Conservation (phyloP, 2,329 filamentous ascomycete genomes). For the Trichoderma afroharzianum region DNA sequence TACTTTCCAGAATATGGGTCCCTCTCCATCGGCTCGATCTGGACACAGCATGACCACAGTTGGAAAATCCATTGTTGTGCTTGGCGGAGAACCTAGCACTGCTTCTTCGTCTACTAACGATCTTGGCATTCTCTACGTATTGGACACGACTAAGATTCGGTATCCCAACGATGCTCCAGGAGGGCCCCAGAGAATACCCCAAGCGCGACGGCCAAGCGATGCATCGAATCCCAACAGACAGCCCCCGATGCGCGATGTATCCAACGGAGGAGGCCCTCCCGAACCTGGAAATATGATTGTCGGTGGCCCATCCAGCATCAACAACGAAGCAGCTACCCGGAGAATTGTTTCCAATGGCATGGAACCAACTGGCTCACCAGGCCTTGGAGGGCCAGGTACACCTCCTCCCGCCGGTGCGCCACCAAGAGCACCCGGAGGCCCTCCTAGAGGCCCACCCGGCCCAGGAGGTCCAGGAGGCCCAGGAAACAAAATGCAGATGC, state of each 20-base stretch:
- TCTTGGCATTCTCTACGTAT: slow-evolving; percentile 80
- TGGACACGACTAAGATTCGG: slow-evolving; percentile 93
- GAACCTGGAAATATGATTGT: slow-evolving; percentile 48
- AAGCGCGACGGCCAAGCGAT: slow-evolving; percentile 41
- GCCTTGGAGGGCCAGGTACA: slow-evolving; percentile 27
- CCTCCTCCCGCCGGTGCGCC: slow-evolving; percentile 2
- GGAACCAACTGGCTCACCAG: slow-evolving; percentile 33
- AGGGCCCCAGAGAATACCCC: slow-evolving; percentile 36
- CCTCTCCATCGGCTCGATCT: slow-evolving; percentile 86
- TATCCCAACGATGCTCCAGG: slow-evolving; percentile 74
- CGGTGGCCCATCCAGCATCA: slow-evolving; percentile 35
- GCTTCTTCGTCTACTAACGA: slow-evolving; percentile 77
- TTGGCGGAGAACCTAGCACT: slow-evolving; percentile 92
- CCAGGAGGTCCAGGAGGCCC: slow-evolving; percentile 20
- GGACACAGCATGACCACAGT: slow-evolving; percentile 97
- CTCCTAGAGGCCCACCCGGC: slow-evolving; percentile 1
- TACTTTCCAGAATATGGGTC: slow-evolving; percentile 99
- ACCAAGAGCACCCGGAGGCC: slow-evolving; percentile 2
- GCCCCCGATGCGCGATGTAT: slow-evolving; percentile 48
- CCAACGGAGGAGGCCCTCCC: slow-evolving; percentile 44
- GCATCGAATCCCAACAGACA: slow-evolving; percentile 35
- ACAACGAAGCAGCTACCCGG: slow-evolving; percentile 37
- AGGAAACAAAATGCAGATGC: slow-evolving; percentile 38
- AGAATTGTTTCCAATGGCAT: slow-evolving; percentile 35
- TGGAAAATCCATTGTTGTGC: slow-evolving; percentile 85